These are phyloP conservation scores for Ceratobasidium sp. DNA, from an alignment of 1,284 basidiomycete species.

Conservation along the genomic window DNA sequence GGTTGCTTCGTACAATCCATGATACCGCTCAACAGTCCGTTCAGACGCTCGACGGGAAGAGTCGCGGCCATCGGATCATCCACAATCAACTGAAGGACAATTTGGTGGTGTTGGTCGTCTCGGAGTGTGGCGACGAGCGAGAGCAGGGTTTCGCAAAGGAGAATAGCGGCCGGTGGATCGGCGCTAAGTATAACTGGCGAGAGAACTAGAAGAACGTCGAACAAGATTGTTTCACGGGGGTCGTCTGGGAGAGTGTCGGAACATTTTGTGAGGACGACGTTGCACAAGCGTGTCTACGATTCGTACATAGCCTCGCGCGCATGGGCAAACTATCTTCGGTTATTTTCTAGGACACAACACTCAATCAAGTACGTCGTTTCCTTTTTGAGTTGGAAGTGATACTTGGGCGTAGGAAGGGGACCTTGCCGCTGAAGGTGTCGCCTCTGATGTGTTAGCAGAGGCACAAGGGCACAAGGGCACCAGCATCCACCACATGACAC, in stretches of 20 bases:
- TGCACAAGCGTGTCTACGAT: slow-evolving; percentile 86
- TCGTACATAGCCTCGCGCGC: slow-evolving; percentile 80
- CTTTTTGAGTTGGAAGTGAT: slow-evolving; percentile 75
- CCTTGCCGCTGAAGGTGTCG: slow-evolving; percentile 77
- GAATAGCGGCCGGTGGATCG: slow-evolving; percentile 76
- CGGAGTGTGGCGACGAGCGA: slow-evolving; percentile 89
- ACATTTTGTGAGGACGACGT: slow-evolving; percentile 86
- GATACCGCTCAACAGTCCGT: slow-evolving; percentile 80
- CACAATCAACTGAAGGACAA: slow-evolving; percentile 73
- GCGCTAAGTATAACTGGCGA: slow-evolving; percentile 68
- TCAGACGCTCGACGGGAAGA: slow-evolving; percentile 85
- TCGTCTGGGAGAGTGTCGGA: slow-evolving; percentile 86
- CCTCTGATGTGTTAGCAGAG: slow-evolving; percentile 68
- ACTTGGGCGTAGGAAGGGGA: slow-evolving; percentile 71
- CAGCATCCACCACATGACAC: slow-evolving; percentile 88
- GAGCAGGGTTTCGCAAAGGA: slow-evolving; percentile 86
- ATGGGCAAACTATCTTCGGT: slow-evolving; percentile 82
- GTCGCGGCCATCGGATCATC: slow-evolving; percentile 74
- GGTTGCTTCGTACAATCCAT: slow-evolving; percentile 83
- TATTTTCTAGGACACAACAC: slow-evolving; percentile 88
- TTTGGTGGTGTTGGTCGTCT: slow-evolving; percentile 78
- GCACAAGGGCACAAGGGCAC: slow-evolving; percentile 72
- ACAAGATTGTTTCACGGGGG: slow-evolving; percentile 85
- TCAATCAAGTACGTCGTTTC: slow-evolving; percentile 85
- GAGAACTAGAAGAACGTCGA: slow-evolving; percentile 87